Percentiles rank a stretch among this genome's conserved stretches.
Evolutionary conservation across 2,329 filamentous ascomycete genomes (phyloP).

Genomic region (Beauveria medogensis): DNA sequence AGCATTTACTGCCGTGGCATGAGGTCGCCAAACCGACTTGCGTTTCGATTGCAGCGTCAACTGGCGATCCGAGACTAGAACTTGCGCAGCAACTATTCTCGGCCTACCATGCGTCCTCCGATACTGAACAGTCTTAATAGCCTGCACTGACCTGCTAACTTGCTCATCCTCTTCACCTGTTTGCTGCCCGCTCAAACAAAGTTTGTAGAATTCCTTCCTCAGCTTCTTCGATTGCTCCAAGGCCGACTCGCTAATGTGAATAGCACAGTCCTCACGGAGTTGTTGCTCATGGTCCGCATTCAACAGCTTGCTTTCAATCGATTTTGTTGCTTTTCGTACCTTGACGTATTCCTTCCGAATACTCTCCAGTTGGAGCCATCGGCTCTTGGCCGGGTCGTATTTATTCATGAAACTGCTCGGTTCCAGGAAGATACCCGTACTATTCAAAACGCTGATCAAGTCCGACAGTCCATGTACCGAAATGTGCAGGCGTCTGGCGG

Average conservation of each 20-base stretch:
- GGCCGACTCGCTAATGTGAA: conserved; percentile 19
- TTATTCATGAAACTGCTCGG: background rate
- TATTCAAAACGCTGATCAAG: background rate
- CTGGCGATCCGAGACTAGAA: background rate
- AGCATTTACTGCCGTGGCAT: background rate
- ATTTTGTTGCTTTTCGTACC: conserved; percentile 21
- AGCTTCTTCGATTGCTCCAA: conserved; percentile 17
- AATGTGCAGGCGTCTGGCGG: conserved; percentile 19
- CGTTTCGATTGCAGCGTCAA: background rate
- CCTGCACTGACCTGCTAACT: background rate
- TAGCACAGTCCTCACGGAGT: conserved; percentile 24
- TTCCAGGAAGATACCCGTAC: background rate
- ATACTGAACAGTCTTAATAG: background rate
- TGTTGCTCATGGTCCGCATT: conserved; percentile 20
- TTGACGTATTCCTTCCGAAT: conserved; percentile 24
- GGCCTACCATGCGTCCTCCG: background rate
- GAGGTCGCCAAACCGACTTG: background rate
- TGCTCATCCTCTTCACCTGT: background rate
- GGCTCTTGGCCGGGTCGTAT: conserved; percentile 14
- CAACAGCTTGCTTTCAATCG: conserved; percentile 29
- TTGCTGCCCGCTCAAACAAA: background rate
- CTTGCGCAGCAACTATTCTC: background rate
- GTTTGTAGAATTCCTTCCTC: conserved; percentile 15
- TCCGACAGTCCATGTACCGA: conserved; percentile 15
- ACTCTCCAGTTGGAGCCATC: conserved; percentile 26